A percentile compares a stretch with the other conserved stretches of the same genome.
phyloP scores from a whole-genome alignment of 2,329 filamentous ascomycete genomes.

The Tolypocladium paradoxum region DNA sequence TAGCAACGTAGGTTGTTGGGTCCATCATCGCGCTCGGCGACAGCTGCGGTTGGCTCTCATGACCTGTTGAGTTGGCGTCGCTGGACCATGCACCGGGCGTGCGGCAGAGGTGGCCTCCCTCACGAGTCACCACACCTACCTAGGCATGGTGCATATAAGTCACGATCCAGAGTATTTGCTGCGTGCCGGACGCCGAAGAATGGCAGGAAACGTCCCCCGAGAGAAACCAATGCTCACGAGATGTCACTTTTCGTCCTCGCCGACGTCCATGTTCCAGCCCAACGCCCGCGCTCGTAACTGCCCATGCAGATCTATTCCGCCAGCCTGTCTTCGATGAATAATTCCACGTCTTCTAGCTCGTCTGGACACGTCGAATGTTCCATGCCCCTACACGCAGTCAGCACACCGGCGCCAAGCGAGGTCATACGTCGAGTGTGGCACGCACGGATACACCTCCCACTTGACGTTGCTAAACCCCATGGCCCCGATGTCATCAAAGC shows the following conservation, averaged over 20 bases:
- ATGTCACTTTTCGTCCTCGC: neutral
- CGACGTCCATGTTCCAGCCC: neutral
- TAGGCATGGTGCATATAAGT: no score
- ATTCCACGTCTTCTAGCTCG: constrained; percentile 76
- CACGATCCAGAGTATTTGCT: no score
- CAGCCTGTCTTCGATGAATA: constrained; percentile 14
- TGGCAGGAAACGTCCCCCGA: no score
- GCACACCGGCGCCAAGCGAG: neutral
- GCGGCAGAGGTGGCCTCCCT: no score
- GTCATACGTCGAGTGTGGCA: neutral
- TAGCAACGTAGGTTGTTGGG: no score
- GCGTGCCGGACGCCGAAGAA: no score
- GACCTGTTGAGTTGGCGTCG: no score
- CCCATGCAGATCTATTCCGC: neutral
- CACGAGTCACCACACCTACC: no score
- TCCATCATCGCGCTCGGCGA: no score
- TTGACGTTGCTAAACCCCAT: constrained; percentile 58
- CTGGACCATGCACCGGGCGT: no score
- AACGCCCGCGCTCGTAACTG: neutral
- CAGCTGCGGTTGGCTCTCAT: no score
- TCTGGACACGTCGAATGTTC: constrained; percentile 64
- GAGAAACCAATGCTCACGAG: neutral
- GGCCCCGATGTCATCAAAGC: constrained; percentile 51
- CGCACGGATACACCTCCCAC: constrained; percentile 66
- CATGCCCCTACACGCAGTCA: constrained; percentile 41